Percentiles rank a stretch among this genome's conserved stretches.
Evolutionary conservation across 1,284 basidiomycete genomes (phyloP).

Genomic region (Pholiota adiposa): DNA sequence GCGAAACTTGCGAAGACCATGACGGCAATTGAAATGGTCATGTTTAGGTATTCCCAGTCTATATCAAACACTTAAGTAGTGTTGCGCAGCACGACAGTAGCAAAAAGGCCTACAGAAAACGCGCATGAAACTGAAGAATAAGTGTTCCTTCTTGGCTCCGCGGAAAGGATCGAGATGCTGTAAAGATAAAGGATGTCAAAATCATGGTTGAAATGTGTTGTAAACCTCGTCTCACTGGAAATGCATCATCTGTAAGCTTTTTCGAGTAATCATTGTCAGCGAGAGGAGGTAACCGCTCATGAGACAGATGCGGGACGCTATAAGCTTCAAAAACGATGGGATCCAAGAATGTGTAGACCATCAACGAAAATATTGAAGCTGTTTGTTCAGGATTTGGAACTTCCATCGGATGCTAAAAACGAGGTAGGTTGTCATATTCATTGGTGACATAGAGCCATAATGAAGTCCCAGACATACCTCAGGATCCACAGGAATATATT

Average conservation of each 20-base stretch:
- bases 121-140: slow-evolving; percentile 19
- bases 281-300: slow-evolving; percentile 55
- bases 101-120: slow-evolving; percentile 18
- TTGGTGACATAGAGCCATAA: no score
- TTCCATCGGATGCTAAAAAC: slow-evolving; percentile 41
- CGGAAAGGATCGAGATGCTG: slow-evolving; percentile 45
- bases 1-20: slow-evolving; percentile 41
- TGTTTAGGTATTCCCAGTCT: slow-evolving; percentile 46
- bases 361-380: slow-evolving; percentile 56
- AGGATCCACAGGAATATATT: slow-evolving; percentile 48
- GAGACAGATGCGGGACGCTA: slow-evolving; percentile 43
- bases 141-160: slow-evolving; percentile 19
- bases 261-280: slow-evolving; percentile 56
- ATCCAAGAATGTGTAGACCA: slow-evolving; percentile 64
- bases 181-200: background rate
- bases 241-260: slow-evolving; percentile 37
- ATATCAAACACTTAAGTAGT: background rate
- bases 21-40: slow-evolving; percentile 34
- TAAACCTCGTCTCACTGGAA: slow-evolving; percentile 33
- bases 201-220: background rate
- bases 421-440: no score
- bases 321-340: slow-evolving; percentile 49
- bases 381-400: slow-evolving; percentile 67
- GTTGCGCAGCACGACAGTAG: background rate
- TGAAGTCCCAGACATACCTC: slow-evolving; percentile 31